phyloP scores from a whole-genome alignment of 148 eudicot genomes.

The Arctostaphylos glauca region DNA sequence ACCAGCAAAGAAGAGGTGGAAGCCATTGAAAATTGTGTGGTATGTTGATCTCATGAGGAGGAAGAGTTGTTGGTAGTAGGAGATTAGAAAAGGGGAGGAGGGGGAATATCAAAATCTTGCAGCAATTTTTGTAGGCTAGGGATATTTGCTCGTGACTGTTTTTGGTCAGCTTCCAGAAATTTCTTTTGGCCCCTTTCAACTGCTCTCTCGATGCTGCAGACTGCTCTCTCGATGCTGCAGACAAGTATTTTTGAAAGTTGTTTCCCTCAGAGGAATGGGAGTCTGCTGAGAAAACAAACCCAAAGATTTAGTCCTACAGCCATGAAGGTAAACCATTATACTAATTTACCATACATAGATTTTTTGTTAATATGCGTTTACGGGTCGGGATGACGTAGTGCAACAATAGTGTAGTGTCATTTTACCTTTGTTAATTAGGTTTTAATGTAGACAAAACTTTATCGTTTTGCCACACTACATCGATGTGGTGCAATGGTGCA shows the following conservation, averaged over 20 bases:
- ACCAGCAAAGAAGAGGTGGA: slow-evolving; percentile 24
- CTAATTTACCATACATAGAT: not conserved
- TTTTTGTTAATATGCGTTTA: not conserved
- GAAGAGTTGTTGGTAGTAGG: slow-evolving; percentile 7
- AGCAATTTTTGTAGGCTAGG: not conserved
- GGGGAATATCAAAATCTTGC: slow-evolving; percentile 5
- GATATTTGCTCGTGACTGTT: slow-evolving; percentile 20
- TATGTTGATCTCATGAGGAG: slow-evolving; percentile 11
- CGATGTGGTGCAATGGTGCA: too few relatives aligned
- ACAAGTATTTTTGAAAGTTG: slow-evolving; percentile 12
- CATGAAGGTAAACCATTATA: slow-evolving; percentile 5
- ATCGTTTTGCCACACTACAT: too few relatives aligned
- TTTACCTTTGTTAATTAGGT: too few relatives aligned
- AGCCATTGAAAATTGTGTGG: slow-evolving; percentile 30
- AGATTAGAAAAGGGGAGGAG: slow-evolving; percentile 7
- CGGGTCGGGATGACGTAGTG: too few relatives aligned
- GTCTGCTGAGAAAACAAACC: slow-evolving; percentile 11
- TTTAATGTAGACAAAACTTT: too few relatives aligned
- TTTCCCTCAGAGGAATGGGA: slow-evolving; percentile 10
- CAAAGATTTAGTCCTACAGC: not conserved
- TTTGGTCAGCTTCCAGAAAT: slow-evolving; percentile 3
- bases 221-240: slow-evolving; percentile 16
- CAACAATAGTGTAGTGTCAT: too few relatives aligned
- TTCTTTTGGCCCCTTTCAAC: slow-evolving; percentile 18
- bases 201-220: slow-evolving; percentile 14